Percentiles rank a stretch among this genome's conserved stretches.
Conservation (phyloP, 306 rosid species). For the Gynostemma pentaphyllum region DNA sequence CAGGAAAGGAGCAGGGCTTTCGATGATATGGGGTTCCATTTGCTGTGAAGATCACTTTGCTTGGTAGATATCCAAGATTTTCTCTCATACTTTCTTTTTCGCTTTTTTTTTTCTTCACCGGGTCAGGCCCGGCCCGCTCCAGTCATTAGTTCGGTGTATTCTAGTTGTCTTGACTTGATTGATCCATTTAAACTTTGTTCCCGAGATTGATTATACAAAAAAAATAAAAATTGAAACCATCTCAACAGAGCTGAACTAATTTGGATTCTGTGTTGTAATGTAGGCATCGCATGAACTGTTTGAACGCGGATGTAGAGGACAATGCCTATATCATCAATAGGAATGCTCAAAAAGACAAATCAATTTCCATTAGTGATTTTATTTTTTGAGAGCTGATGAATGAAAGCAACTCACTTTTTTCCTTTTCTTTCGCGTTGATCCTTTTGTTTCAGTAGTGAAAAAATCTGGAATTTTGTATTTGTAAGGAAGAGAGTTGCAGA, state of each 20-base stretch:
- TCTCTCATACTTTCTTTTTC: background rate
- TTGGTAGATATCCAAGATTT: conserved; percentile 25
- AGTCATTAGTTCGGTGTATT: background rate
- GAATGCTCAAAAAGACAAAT: conserved; percentile 21
- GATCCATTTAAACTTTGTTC: background rate
- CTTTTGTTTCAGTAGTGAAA: background rate
- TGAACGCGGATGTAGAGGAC: conserved; percentile 51
- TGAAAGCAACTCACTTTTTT: background rate
- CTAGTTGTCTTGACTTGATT: background rate
- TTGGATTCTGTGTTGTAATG: conserved; percentile 9
- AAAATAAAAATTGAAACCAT: background rate
- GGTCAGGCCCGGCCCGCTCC: background rate
- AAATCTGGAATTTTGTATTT: background rate
- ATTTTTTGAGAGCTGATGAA: conserved; percentile 40
- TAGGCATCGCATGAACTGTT: conserved; percentile 95
- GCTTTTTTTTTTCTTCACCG: background rate
- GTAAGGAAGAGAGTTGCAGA: too few species aligned
- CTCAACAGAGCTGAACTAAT: background rate
- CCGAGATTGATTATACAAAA: background rate
- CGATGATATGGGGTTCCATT: conserved; percentile 62
- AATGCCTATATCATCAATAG: conserved; percentile 39
- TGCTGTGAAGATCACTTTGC: conserved; percentile 85
- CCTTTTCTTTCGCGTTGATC: background rate
- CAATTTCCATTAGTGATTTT: conserved; percentile 53
- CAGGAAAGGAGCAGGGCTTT: conserved; percentile 69